These are phyloP conservation scores for Solidago caesia DNA, from an alignment of 129 eudicot species.

Conservation along the genomic window DNA sequence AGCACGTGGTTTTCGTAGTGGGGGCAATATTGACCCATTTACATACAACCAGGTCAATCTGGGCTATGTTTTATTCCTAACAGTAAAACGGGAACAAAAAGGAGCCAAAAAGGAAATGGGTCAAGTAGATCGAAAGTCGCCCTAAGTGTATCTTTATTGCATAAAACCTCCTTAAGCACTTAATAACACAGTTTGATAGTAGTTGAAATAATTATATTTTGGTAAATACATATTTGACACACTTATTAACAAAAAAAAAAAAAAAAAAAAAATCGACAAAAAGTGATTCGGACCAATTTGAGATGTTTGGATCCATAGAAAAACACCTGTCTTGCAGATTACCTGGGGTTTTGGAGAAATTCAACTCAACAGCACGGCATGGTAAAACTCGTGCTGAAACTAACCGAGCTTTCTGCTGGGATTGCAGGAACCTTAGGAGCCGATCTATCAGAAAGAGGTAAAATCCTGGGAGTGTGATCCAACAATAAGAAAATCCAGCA, in stretches of 20 bases:
- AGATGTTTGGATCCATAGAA: background rate
- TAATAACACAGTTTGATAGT: too few relatives aligned
- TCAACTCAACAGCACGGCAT: constrained; percentile 53
- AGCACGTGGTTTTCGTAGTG: background rate
- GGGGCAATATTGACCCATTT: background rate
- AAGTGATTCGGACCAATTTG: background rate
- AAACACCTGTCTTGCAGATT: background rate
- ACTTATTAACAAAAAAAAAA: background rate
- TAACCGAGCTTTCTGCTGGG: constrained; percentile 53
- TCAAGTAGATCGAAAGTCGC: background rate
- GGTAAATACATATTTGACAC: background rate
- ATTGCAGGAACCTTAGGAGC: constrained; percentile 59
- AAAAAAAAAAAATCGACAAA: background rate
- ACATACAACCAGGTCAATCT: background rate
- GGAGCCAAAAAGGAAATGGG: background rate
- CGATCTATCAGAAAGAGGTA: constrained; percentile 70
- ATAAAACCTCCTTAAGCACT: background rate
- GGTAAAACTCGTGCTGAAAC: constrained; percentile 65
- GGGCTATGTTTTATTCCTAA: background rate
- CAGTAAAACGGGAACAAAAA: background rate
- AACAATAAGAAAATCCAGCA: constrained; percentile 57
- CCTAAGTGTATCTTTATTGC: background rate
- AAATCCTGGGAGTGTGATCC: constrained; percentile 65
- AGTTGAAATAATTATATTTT: background rate
- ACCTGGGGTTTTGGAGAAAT: constrained; percentile 60